These are phyloP conservation scores for Paramecium pentaurelia DNA, from an alignment of 73 alveolate species.

Conservation along the genomic window DNA sequence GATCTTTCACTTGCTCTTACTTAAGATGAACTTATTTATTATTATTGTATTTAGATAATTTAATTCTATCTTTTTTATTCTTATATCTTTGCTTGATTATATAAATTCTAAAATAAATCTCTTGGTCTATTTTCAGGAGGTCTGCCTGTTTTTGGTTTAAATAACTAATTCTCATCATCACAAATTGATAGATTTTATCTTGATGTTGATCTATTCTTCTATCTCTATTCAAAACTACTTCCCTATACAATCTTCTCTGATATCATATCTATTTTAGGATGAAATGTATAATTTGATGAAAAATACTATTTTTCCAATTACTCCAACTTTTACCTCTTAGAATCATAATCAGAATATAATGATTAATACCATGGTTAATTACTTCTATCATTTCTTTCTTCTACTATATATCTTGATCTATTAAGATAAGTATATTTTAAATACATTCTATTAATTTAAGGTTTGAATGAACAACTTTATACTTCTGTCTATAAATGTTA, in stretches of 20 bases:
- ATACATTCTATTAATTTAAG: conserved; percentile 1
- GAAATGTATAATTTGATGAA: background rate
- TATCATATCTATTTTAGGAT: conserved; percentile 21
- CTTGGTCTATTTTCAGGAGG: conserved; percentile 11
- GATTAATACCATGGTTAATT: background rate
- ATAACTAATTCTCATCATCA: conserved; percentile 20
- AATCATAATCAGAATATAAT: background rate
- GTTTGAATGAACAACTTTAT: background rate
- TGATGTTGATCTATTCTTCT: background rate
- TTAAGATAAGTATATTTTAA: background rate
- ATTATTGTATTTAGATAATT: background rate
- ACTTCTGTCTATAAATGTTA: background rate
- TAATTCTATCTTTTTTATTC: background rate
- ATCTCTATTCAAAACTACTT: conserved; percentile 45
- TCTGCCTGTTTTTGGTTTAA: conserved; percentile 33
- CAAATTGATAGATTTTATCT: background rate
- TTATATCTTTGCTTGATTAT: background rate
- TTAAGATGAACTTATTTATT: background rate
- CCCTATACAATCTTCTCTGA: conserved; percentile 26
- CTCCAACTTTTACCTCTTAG: background rate
- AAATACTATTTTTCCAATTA: background rate
- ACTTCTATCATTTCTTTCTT: background rate
- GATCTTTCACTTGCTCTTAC: background rate
- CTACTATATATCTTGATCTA: conserved; percentile 17
- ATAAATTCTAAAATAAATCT: background rate